Percentiles rank a stretch among this genome's conserved stretches.
These are phyloP conservation scores for Gaeumannomyces sp. DNA, from an alignment of 2,329 filamentous ascomycete genomes.

Conservation along the genomic window DNA sequence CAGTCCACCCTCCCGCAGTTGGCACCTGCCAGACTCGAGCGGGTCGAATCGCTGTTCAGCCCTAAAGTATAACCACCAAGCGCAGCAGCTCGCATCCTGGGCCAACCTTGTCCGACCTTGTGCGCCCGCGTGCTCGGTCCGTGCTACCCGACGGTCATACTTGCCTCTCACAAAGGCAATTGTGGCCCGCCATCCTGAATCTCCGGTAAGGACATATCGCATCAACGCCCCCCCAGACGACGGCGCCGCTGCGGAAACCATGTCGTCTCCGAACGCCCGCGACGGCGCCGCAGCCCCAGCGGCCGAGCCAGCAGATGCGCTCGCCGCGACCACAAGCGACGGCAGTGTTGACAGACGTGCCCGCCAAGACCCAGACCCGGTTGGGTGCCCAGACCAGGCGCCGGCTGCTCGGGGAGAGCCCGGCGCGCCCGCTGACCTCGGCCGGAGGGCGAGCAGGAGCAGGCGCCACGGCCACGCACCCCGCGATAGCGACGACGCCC, in stretches of 20 bases:
- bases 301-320: too few species aligned
- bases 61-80: not conserved
- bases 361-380: not conserved
- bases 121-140: too few species aligned
- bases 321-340: not conserved
- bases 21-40: not conserved
- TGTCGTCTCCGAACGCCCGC: not conserved
- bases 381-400: not conserved
- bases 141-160: not conserved
- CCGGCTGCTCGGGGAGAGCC: too few species aligned
- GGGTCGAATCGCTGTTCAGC: not conserved
- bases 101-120: not conserved
- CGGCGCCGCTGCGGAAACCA: not conserved
- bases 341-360: not conserved
- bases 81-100: too few species aligned
- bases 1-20: too few species aligned
- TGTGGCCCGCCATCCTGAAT: not conserved
- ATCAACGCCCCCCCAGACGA: not conserved
- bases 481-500: too few species aligned
- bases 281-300: too few species aligned
- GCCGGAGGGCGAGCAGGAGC: not conserved
- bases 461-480: too few species aligned
- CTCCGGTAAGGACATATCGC: not conserved
- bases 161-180: too few species aligned
- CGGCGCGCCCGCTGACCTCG: too few species aligned